phyloP scores from a whole-genome alignment of 2,329 filamentous ascomycete genomes.

The Aspergillus hiratsukae region DNA sequence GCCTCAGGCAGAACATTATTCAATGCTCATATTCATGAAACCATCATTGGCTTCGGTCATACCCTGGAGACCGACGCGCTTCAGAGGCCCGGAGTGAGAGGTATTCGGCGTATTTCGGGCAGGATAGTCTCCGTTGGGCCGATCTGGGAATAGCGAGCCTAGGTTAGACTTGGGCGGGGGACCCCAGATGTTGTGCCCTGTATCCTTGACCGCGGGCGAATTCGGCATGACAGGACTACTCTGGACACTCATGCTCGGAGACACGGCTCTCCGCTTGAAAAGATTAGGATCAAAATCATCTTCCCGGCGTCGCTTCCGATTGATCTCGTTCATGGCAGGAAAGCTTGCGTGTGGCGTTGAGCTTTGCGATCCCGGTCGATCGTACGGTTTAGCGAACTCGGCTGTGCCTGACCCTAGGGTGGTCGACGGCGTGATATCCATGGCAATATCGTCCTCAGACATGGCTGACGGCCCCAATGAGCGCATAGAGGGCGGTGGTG shows the following conservation, averaged over 20 bases:
- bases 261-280: slow-evolving; percentile 89
- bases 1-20: slow-evolving; percentile 47
- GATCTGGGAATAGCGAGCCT: slow-evolving; percentile 47
- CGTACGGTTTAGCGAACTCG: slow-evolving; percentile 31
- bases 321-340: slow-evolving; percentile 63
- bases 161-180: slow-evolving; percentile 59
- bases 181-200: slow-evolving; percentile 60
- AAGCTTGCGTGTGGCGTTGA: slow-evolving; percentile 39
- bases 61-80: slow-evolving; percentile 76
- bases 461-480: slow-evolving; percentile 51
- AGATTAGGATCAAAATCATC: slow-evolving; percentile 84
- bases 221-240: slow-evolving; percentile 81
- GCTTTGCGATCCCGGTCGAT: slow-evolving; percentile 33
- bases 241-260: slow-evolving; percentile 83
- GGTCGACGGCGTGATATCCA: slow-evolving; percentile 39
- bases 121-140: slow-evolving; percentile 48
- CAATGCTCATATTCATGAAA: slow-evolving; percentile 95
- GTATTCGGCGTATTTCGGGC: slow-evolving; percentile 49
- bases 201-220: slow-evolving; percentile 71
- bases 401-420: slow-evolving; percentile 20
- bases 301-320: slow-evolving; percentile 76
- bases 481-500: slow-evolving; percentile 61
- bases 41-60: slow-evolving; percentile 96
- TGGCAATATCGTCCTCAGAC: slow-evolving; percentile 35
- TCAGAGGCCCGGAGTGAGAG: slow-evolving; percentile 40